Evolutionary conservation across 305 asterid genomes (phyloP).

Genomic region (Rubia tinctorum): DNA sequence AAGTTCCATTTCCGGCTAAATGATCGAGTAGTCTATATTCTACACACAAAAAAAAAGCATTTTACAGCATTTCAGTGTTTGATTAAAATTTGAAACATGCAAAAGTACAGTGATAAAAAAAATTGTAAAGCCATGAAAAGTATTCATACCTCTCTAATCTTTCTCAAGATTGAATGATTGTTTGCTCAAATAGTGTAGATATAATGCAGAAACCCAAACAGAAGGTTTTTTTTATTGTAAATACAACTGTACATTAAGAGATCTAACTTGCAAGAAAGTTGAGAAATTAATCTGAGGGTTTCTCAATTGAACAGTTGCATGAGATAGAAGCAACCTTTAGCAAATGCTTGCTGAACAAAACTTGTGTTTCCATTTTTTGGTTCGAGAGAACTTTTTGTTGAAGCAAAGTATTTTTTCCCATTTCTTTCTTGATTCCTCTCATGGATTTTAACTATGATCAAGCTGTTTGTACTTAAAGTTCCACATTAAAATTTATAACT

Average conservation of each 20-base stretch:
- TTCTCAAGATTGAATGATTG: constrained; percentile 6
- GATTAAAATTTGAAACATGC: neutral
- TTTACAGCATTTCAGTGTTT: neutral
- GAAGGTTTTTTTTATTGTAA: neutral
- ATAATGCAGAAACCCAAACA: neutral
- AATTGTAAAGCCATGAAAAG: neutral
- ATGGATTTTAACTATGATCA: neutral
- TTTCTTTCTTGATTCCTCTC: neutral
- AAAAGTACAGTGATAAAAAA: neutral
- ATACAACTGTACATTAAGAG: constrained; percentile 1
- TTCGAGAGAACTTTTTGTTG: neutral
- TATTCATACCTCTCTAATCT: neutral
- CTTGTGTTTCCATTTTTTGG: constrained; percentile 3
- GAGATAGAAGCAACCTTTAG: constrained; percentile 11
- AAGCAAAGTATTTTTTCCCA: constrained; percentile 12
- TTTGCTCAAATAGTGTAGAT: neutral
- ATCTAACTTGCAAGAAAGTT: constrained; percentile 12
- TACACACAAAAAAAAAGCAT: too few relatives aligned
- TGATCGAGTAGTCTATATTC: neutral
- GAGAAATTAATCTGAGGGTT: neutral
- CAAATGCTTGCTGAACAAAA: neutral
- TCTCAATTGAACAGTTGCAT: neutral
- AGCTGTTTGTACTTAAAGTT: neutral
- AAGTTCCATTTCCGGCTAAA: constrained; percentile 17
- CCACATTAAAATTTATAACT: too few relatives aligned